Evolutionary conservation across 371 early-diverging fungal genomes (phyloP).

Genomic region (Saksenaea vasiformis): DNA sequence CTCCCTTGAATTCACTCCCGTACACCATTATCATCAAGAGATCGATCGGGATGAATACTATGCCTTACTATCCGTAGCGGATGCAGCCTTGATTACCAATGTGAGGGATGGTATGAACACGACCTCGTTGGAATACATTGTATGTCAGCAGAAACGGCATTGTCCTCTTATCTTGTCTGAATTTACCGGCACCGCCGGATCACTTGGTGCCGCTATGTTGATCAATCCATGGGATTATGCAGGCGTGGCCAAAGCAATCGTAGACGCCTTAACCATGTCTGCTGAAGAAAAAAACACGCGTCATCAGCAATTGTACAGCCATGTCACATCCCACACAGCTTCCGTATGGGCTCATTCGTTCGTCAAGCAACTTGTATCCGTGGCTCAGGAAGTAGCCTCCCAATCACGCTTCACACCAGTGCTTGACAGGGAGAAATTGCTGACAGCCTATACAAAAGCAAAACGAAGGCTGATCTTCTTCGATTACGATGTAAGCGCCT

Average conservation of each 20-base stretch:
- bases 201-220: constrained; percentile 84
- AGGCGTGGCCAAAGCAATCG: constrained; percentile 88
- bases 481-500: constrained; percentile 77
- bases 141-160: constrained; percentile 92
- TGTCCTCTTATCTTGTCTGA: constrained; percentile 96
- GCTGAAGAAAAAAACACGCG: constrained; percentile 72
- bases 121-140: constrained; percentile 96
- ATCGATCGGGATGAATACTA: constrained; percentile 95
- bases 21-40: constrained; percentile 95
- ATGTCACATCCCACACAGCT: constrained; percentile 89
- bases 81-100: constrained; percentile 95
- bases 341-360: constrained; percentile 89
- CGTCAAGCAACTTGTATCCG: constrained; percentile 57
- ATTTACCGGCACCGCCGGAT: constrained; percentile 96
- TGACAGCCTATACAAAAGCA: constrained; percentile 50
- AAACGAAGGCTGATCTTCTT: constrained; percentile 76
- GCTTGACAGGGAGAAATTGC: constrained; percentile 49
- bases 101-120: constrained; percentile 99
- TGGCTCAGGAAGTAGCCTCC: constrained; percentile 34
- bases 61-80: constrained; percentile 93
- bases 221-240: constrained; percentile 97
- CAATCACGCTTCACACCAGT: constrained; percentile 65
- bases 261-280: constrained; percentile 83
- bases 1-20: constrained; percentile 90
- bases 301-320: constrained; percentile 74